Conservation (phyloP, 441 rosid species). For the Syzygium syzygioides region DNA sequence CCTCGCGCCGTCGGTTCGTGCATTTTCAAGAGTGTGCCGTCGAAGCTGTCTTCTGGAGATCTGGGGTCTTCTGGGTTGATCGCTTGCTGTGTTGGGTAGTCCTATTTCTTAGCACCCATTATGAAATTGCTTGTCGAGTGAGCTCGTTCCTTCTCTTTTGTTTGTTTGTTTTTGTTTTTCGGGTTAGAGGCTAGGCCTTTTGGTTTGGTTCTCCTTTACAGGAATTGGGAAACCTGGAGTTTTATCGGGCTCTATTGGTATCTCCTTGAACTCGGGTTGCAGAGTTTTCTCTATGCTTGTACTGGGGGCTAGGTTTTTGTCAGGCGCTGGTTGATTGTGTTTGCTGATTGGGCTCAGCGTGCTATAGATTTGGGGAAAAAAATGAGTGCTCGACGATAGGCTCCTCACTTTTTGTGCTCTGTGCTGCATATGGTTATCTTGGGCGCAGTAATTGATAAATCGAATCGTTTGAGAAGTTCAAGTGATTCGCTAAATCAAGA, state of each 20-base stretch:
- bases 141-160: not conserved
- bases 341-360: not conserved
- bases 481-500: not conserved
- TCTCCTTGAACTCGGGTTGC: not conserved
- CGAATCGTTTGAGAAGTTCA: not conserved
- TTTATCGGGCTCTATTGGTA: not conserved
- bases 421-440: not conserved
- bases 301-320: not conserved
- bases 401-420: not conserved
- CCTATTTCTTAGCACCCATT: not conserved
- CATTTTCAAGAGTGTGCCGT: not conserved
- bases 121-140: not conserved
- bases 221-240: not conserved
- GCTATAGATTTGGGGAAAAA: not conserved
- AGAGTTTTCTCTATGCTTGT: not conserved
- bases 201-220: not conserved
- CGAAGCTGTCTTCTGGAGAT: not conserved
- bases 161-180: not conserved
- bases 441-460: not conserved
- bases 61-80: not conserved
- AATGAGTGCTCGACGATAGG: not conserved
- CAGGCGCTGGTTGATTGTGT: not conserved
- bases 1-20: not conserved
- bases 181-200: not conserved
- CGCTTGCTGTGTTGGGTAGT: not conserved